phyloP scores from a whole-genome alignment of 1,284 basidiomycete genomes.

The Hypsizygus ulmarius region DNA sequence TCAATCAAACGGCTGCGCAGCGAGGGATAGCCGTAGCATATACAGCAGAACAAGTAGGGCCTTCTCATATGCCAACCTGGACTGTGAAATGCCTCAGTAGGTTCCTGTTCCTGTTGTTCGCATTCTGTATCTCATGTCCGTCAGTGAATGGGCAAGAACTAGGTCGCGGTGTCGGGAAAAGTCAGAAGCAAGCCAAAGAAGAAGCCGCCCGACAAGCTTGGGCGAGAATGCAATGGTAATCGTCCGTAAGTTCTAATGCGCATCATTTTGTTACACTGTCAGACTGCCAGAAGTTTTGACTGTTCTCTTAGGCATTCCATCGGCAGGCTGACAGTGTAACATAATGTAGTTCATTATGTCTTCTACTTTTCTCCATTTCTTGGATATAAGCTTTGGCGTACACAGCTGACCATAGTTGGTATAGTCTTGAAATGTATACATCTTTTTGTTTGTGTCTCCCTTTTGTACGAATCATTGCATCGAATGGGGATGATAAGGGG shows the following conservation, averaged over 20 bases:
- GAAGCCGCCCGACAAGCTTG: slow-evolving; percentile 53
- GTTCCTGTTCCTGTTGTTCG: slow-evolving; percentile 15
- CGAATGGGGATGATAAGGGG: too few species aligned
- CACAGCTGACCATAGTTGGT: too few species aligned
- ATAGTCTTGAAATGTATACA: too few species aligned
- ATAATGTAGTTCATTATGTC: slow-evolving; percentile 8
- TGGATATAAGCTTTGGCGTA: background rate
- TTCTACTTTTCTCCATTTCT: slow-evolving; percentile 4
- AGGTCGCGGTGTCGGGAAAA: slow-evolving; percentile 46
- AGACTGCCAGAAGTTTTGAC: slow-evolving; percentile 14
- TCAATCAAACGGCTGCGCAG: slow-evolving; percentile 54
- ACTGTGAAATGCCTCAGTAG: slow-evolving; percentile 47
- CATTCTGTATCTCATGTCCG: slow-evolving; percentile 2
- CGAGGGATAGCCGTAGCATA: slow-evolving; percentile 41
- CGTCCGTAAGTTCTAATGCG: slow-evolving; percentile 22
- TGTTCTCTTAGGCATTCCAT: slow-evolving; percentile 1
- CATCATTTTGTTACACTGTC: slow-evolving; percentile 15
- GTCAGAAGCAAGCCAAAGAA: slow-evolving; percentile 55
- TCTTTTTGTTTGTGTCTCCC: too few species aligned
- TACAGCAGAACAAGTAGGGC: slow-evolving; percentile 42
- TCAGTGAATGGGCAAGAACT: slow-evolving; percentile 44
- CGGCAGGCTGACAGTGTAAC: slow-evolving; percentile 20
- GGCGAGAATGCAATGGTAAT: slow-evolving; percentile 45
- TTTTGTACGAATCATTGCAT: too few species aligned
- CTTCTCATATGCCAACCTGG: slow-evolving; percentile 53